These are phyloP conservation scores for Fusarium abutilonis DNA, from an alignment of 2,329 filamentous ascomycete genomes.

Conservation along the genomic window DNA sequence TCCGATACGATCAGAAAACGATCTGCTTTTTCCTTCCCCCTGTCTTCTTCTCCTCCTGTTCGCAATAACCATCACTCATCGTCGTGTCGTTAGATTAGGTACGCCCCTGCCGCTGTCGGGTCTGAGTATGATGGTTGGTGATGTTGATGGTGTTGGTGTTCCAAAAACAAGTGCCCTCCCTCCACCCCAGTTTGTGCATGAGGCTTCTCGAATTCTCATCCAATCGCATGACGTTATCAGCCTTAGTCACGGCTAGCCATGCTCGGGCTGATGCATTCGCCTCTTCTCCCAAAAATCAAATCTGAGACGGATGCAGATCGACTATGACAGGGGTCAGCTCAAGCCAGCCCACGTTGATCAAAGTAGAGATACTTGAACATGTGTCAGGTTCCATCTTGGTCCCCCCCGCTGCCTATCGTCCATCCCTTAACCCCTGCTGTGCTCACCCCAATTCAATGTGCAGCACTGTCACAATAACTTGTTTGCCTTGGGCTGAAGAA, in stretches of 20 bases:
- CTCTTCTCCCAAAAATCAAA: conserved; percentile 48
- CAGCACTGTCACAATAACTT: conserved; percentile 36
- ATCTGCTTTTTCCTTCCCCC: neutral
- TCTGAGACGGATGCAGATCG: conserved; percentile 53
- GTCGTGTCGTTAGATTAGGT: conserved; percentile 13
- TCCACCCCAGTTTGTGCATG: conserved; percentile 41
- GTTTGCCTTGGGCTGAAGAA: conserved; percentile 19
- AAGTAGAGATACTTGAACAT: conserved; percentile 46
- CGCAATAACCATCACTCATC: conserved; percentile 11
- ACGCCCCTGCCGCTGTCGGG: conserved; percentile 39
- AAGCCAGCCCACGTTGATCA: conserved; percentile 32
- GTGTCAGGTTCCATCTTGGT: conserved; percentile 41
- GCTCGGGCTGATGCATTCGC: conserved; percentile 45
- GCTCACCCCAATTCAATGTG: conserved; percentile 38
- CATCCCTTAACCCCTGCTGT: conserved; percentile 36
- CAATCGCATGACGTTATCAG: conserved; percentile 31
- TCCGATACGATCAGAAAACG: conserved; percentile 9
- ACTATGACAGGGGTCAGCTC: conserved; percentile 44
- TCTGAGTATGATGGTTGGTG: neutral
- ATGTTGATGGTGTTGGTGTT: conserved; percentile 43
- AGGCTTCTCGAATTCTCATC: conserved; percentile 34
- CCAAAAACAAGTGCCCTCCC: conserved; percentile 25
- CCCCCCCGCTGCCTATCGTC: conserved; percentile 21
- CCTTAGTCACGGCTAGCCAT: conserved; percentile 39
- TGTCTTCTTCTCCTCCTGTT: neutral